These are phyloP conservation scores for Diddensiella caesifluorescens DNA, from an alignment of 805 yeast genomes.

Conservation along the genomic window DNA sequence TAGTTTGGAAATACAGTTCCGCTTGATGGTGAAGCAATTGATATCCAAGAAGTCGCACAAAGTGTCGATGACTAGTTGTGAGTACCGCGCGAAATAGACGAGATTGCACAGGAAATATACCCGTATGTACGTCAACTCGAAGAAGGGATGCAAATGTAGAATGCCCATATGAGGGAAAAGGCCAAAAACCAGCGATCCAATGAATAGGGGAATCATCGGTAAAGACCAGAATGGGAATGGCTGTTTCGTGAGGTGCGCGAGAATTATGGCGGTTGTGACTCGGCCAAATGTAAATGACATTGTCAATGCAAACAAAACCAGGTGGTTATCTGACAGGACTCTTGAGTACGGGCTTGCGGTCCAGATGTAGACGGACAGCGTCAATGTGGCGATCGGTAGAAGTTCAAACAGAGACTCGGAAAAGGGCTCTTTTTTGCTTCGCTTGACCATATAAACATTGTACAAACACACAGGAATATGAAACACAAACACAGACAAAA, in stretches of 20 bases:
- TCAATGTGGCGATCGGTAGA: slow-evolving; percentile 60
- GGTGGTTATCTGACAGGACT: slow-evolving; percentile 37
- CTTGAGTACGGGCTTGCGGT: slow-evolving; percentile 43
- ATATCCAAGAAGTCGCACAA: slow-evolving; percentile 80
- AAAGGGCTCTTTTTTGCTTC: slow-evolving; percentile 40
- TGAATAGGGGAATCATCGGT: slow-evolving; percentile 46
- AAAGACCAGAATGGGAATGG: slow-evolving; percentile 69
- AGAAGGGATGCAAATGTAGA: slow-evolving; percentile 25
- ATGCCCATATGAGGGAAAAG: slow-evolving; percentile 48
- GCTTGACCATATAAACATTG: slow-evolving; percentile 39
- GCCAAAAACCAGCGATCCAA: slow-evolving; percentile 35
- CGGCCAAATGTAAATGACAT: slow-evolving; percentile 86
- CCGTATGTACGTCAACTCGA: slow-evolving; percentile 41
- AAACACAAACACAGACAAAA: slow-evolving; percentile 42
- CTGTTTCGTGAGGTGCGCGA: slow-evolving; percentile 82
- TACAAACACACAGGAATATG: slow-evolving; percentile 62
- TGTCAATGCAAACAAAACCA: slow-evolving; percentile 72
- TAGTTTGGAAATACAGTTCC: slow-evolving; percentile 1
- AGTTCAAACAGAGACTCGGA: slow-evolving; percentile 49
- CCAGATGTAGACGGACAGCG: slow-evolving; percentile 44
- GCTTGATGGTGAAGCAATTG: slow-evolving; percentile 50
- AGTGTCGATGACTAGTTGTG: slow-evolving; percentile 66
- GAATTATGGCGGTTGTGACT: slow-evolving; percentile 52
- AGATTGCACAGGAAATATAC: slow-evolving; percentile 59
- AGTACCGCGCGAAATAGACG: slow-evolving; percentile 65